A percentile compares a stretch with the other conserved stretches of the same genome.
phyloP scores from a whole-genome alignment of 257 asterid species.

The Misopates orontium region DNA sequence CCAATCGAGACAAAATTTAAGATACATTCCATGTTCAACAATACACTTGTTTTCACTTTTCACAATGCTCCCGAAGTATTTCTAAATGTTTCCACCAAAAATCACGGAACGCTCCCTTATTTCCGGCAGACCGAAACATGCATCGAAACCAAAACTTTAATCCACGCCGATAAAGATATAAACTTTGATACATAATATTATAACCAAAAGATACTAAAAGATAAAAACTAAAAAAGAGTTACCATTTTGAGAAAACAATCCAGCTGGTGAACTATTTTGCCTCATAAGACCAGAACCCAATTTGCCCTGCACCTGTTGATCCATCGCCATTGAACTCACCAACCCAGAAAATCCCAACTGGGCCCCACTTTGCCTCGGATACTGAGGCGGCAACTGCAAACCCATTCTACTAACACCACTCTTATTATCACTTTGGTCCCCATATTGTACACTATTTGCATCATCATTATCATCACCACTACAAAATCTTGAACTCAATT shows the following conservation, averaged over 20 bases:
- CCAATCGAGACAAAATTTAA: too few species aligned
- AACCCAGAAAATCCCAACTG: conserved; percentile 31
- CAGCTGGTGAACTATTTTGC: conserved; percentile 79
- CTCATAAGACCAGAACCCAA: conserved; percentile 48
- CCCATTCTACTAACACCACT: conserved; percentile 29
- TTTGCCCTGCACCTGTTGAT: conserved; percentile 36
- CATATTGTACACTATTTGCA: conserved; percentile 16
- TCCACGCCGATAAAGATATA: too few species aligned
- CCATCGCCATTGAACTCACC: conserved; percentile 33
- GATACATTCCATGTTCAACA: too few species aligned
- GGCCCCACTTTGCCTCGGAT: conserved; percentile 50
- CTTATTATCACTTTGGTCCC: conserved; percentile 20
- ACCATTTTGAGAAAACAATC: conserved; percentile 72
- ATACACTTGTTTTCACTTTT: too few species aligned
- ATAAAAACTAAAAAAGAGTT: conserved; percentile 7
- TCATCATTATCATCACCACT: conserved; percentile 24
- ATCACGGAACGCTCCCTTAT: too few species aligned
- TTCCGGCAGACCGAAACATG: too few species aligned
- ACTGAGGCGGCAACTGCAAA: conserved; percentile 72
- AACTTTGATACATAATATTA: not conserved
- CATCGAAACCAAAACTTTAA: too few species aligned
- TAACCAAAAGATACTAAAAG: too few species aligned
- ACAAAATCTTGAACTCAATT: conserved; percentile 44
- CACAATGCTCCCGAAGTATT: too few species aligned
- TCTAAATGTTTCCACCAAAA: too few species aligned